phyloP scores from a whole-genome alignment of 2,329 filamentous ascomycete species.

The Aspergillus transmontanensis region DNA sequence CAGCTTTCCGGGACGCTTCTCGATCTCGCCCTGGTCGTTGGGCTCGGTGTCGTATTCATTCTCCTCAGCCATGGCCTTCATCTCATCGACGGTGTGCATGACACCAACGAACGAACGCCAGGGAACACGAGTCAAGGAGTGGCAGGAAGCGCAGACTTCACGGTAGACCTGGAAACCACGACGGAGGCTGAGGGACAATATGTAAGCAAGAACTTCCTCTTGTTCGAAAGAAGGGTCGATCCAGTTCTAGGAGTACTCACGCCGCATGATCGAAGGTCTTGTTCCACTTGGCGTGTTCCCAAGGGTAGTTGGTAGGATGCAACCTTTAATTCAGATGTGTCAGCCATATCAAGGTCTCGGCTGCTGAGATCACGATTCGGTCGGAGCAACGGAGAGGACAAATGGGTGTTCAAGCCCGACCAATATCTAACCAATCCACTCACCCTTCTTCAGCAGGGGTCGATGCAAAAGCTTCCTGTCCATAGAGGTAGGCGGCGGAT shows the following conservation, averaged over 20 bases:
- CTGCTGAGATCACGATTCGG: slow-evolving; percentile 28
- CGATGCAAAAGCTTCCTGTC: slow-evolving; percentile 82
- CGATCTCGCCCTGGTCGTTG: slow-evolving; percentile 96
- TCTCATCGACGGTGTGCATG: slow-evolving; percentile 94
- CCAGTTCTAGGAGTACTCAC: slow-evolving; percentile 60
- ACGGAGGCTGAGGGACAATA: slow-evolving; percentile 69
- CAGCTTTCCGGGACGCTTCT: slow-evolving; percentile 97
- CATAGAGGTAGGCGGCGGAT: slow-evolving; percentile 91
- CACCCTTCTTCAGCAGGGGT: slow-evolving; percentile 97
- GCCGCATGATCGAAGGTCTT: slow-evolving; percentile 97
- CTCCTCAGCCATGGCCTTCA: slow-evolving; percentile 95
- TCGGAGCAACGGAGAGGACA: slow-evolving; percentile 23
- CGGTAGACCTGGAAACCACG: slow-evolving; percentile 99
- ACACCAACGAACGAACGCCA: slow-evolving; percentile 90
- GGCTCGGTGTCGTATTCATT: slow-evolving; percentile 98
- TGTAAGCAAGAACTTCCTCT: slow-evolving; percentile 23
- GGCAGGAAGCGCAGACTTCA: slow-evolving; percentile 96
- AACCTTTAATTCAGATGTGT: slow-evolving; percentile 62
- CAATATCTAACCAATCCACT: slow-evolving; percentile 50
- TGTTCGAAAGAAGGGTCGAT: slow-evolving; percentile 9
- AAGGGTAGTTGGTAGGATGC: slow-evolving; percentile 88
- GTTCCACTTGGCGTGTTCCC: slow-evolving; percentile 87
- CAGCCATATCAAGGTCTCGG: slow-evolving; percentile 25
- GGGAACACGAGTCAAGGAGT: slow-evolving; percentile 91
- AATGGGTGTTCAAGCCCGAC: slow-evolving; percentile 19